A percentile compares a stretch with the other conserved stretches of the same genome.
Conservation (phyloP, 2,329 filamentous ascomycete species). For the Penicillium sp. region DNA sequence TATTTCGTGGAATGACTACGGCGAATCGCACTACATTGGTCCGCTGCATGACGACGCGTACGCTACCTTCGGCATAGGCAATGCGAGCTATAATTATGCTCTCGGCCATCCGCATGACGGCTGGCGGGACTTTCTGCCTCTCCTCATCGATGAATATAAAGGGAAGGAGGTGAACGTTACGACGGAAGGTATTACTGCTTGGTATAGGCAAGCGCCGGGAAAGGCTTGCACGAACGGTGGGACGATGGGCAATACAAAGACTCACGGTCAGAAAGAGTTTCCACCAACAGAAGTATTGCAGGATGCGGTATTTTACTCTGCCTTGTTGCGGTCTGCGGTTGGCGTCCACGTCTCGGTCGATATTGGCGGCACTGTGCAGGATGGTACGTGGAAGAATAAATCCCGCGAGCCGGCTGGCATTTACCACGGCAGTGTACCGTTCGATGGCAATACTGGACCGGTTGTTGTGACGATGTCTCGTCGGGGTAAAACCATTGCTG, state of each 20-base stretch:
- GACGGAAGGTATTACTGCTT: conserved; percentile 4
- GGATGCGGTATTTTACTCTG: conserved; percentile 8
- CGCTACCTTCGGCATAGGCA: conserved; percentile 7
- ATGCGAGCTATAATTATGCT: conserved; percentile 10
- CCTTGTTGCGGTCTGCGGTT: neutral
- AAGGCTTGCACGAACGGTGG: conserved; percentile 3
- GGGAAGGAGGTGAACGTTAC: neutral
- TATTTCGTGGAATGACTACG: conserved; percentile 47
- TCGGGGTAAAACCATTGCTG: neutral
- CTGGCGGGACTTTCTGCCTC: conserved; percentile 7
- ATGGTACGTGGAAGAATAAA: conserved; percentile 1
- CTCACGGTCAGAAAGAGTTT: conserved; percentile 1
- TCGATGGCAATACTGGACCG: conserved; percentile 2
- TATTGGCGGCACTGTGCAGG: neutral
- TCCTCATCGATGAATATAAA: conserved; percentile 3
- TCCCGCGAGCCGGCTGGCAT: neutral
- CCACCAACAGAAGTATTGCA: neutral
- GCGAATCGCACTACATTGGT: conserved; percentile 47
- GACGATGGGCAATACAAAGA: conserved; percentile 6
- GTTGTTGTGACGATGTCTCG: conserved; percentile 7
- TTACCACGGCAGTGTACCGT: conserved; percentile 9
- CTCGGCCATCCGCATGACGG: conserved; percentile 4
- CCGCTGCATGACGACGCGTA: conserved; percentile 8
- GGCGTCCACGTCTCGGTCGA: conserved; percentile 1
- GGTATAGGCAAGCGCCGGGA: conserved; percentile 3